A percentile compares a stretch with the other conserved stretches of the same genome.
These are phyloP conservation scores for Rhododendron vialii DNA, from an alignment of 148 eudicot species.

Conservation along the genomic window DNA sequence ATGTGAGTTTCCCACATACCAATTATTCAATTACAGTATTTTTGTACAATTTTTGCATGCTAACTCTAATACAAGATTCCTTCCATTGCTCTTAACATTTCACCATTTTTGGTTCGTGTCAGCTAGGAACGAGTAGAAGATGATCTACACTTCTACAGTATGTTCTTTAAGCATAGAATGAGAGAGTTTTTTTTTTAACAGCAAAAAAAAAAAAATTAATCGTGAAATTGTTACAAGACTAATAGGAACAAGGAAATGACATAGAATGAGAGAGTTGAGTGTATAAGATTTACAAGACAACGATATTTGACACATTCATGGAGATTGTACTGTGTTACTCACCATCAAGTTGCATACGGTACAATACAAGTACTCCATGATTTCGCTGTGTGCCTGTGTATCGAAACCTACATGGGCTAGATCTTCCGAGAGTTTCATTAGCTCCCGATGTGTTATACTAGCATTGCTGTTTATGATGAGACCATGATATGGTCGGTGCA, in stretches of 20 bases:
- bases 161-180: background rate
- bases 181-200: background rate
- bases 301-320: background rate
- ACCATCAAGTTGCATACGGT: background rate
- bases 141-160: background rate
- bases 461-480: background rate
- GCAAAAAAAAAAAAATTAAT: too few relatives aligned
- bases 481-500: background rate
- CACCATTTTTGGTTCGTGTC: background rate
- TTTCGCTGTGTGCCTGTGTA: background rate
- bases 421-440: background rate
- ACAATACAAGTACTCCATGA: background rate
- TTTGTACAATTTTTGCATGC: background rate
- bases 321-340: background rate
- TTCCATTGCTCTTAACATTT: background rate
- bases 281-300: background rate
- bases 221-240: too few relatives aligned
- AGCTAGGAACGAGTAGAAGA: background rate
- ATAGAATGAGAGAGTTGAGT: background rate
- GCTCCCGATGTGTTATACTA: background rate
- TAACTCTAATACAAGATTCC: background rate
- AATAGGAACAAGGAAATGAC: too few relatives aligned
- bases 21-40: background rate
- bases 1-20: slow-evolving; percentile 47
- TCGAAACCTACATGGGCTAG: background rate